These are phyloP conservation scores for Colletotrichum incanum DNA, from an alignment of 2,329 filamentous ascomycete genomes.

Conservation along the genomic window DNA sequence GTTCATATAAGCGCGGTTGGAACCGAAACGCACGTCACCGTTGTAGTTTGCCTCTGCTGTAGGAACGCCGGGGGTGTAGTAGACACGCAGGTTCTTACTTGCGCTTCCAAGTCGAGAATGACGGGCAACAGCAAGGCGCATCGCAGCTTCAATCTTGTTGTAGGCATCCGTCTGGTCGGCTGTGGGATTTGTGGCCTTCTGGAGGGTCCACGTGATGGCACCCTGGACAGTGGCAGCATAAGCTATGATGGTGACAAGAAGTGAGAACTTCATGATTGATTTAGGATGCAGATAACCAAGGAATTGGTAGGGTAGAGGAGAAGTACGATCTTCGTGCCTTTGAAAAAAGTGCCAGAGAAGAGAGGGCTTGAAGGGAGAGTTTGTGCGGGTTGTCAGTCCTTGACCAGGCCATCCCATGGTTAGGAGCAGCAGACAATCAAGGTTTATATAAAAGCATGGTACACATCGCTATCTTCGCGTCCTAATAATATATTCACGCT, in stretches of 20 bases:
- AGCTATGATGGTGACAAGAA: conserved; percentile 48
- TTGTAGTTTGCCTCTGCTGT: conserved; percentile 65
- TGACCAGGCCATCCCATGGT: background rate
- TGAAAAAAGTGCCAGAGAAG: background rate
- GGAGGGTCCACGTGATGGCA: conserved; percentile 56
- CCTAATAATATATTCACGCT: background rate
- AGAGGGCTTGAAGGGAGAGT: background rate
- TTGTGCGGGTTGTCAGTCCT: background rate
- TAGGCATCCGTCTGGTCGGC: conserved; percentile 62
- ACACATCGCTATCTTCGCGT: too few relatives aligned
- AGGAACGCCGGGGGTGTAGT: conserved; percentile 60
- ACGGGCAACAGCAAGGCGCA: conserved; percentile 58
- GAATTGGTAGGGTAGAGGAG: background rate
- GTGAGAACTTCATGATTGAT: conserved; percentile 45
- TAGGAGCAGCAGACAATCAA: background rate
- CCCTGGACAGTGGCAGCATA: conserved; percentile 54
- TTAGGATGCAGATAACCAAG: too few relatives aligned
- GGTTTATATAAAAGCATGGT: background rate
- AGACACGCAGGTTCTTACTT: conserved; percentile 58
- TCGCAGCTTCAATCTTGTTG: conserved; percentile 57
- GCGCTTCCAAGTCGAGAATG: conserved; percentile 56
- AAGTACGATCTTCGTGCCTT: too few relatives aligned
- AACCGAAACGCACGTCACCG: conserved; percentile 63
- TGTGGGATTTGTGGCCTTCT: conserved; percentile 57
- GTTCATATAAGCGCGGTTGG: conserved; percentile 63